Evolutionary conservation across 202 grass and related monocot genomes (phyloP), one percentile per base, ranked within the genome.

Genomic region (Panicum hallii): DNA sequence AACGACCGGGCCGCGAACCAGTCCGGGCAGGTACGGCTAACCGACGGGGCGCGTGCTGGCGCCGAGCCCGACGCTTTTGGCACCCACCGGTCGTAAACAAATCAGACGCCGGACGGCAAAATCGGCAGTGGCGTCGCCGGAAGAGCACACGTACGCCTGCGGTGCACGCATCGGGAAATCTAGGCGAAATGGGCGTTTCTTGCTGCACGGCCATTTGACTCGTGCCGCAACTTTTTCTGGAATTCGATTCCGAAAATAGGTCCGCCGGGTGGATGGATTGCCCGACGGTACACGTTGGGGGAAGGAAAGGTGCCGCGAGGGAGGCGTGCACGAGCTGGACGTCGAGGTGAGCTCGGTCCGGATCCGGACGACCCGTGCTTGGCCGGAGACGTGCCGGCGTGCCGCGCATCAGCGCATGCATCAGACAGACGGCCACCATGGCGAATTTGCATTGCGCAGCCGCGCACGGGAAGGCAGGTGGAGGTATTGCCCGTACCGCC

Each of bases 121-220:
- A 26, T 26, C 26, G 40, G 50, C 52, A 47, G n/a, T 32, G 23
- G 75, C 62, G 41, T 82, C 19, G 5, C 42, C 13, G 8, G 74
- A 45, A 36, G 2, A 20, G 16, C 45, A 54, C 63, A 55, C 47
- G 47, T 30, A 40, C 41, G 55, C 36, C 32, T 13, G 68, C 13
- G 19, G 40, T 10, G 58, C 79, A 77, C 63, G 22, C 67, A 16
- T 17, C 9, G 1, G 7, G 11, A 4, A 53, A 32, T 12, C 67
- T 48, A 8, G 82, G 82, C 76, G 78, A 4, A 67, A 73, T 80
- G 54, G 16, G 40, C 2, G 81, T 80, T 80, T 61, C 60, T 84
- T 84, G 81, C 44, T 22, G 49, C 40, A 22, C 11, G 61, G 12
- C 16, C 23, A 68, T 80, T 67, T 88, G 86, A 73, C 57, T 56